Evolutionary conservation across 352 stramenopile species (phyloP), one percentile per base, ranked within the genome.

Genomic region (Phytophthora parvispora): DNA sequence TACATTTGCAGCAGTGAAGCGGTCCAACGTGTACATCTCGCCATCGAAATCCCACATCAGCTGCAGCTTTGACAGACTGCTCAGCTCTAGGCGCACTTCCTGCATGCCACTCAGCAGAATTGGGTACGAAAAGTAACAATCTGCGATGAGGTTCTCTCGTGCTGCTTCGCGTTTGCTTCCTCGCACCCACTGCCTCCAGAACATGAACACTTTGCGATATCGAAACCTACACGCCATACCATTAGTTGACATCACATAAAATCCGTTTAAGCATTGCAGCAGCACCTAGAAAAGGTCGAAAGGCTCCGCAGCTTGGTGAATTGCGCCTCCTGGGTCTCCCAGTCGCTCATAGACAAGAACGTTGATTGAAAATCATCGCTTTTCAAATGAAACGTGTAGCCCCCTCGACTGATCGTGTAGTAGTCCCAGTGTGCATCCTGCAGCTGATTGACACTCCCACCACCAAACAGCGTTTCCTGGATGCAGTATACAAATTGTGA

Each of bases 341-440:
- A 94, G 8, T 87, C 72, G 1, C 28, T 31, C 5, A 81, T 54
- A 0, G 80, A 70, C 0, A 88, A 63, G 42, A 91, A 92, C 0
- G 69, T 69, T 0, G 81, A 77, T 16, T 69, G 43, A 15, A 84
- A 87, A 5, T 51, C 58, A 64, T 91, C 78, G 9, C 74, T 63
- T 28, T 91, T 87, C 22, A 72, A 56, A 51, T 93, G 80, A 32
- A 90, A 93, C 13, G 86, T 89, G 57, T 91, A 87, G 0, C 82
- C 85, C 3, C 67, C 51, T 9, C 60, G 48, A 54, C 83, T 92
- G 38, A 92, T 75, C 1, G 86, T 92, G 76, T 94, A 94, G 64
- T 86, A 94, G 52, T 93, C 87, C 53, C 58, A 91, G 22, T 70
- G 67, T 16, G 76, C 76, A 12, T 76, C 51, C 25, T 74, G 40